Percentiles rank a stretch among this genome's conserved stretches.
Conservation (phyloP, 2,329 filamentous ascomycete species). For the Metarhizium robertsii region DNA sequence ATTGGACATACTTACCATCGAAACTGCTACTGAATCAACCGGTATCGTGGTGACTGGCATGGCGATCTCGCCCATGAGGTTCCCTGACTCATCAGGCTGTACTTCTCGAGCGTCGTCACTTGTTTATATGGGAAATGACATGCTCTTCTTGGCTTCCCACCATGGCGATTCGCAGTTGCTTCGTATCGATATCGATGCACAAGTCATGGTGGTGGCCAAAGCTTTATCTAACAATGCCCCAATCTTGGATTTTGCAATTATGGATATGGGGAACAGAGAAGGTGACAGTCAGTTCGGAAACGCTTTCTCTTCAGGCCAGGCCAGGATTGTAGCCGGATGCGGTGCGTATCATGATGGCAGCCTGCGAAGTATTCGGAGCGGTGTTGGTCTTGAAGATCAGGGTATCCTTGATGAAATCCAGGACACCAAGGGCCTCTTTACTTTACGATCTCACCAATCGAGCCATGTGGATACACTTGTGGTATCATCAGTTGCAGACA, state of each 20-base stretch:
- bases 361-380: slow-evolving; percentile 82
- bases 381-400: slow-evolving; percentile 82
- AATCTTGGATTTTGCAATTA: slow-evolving; percentile 86
- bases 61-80: slow-evolving; percentile 45
- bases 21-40: slow-evolving; percentile 54
- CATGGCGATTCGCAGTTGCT: slow-evolving; percentile 87
- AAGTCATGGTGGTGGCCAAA: slow-evolving; percentile 57
- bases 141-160: slow-evolving; percentile 84
- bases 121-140: slow-evolving; percentile 64
- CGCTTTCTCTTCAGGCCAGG: slow-evolving; percentile 91
- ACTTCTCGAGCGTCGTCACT: slow-evolving; percentile 71
- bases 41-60: slow-evolving; percentile 62
- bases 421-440: slow-evolving; percentile 64
- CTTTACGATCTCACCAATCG: slow-evolving; percentile 43
- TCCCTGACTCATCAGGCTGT: slow-evolving; percentile 15
- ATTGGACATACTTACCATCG: slow-evolving; percentile 74
- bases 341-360: slow-evolving; percentile 85
- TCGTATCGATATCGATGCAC: slow-evolving; percentile 35
- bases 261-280: slow-evolving; percentile 87
- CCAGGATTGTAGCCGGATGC: slow-evolving; percentile 84
- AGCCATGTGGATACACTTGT: slow-evolving; percentile 59
- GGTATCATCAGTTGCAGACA: slow-evolving; percentile 75
- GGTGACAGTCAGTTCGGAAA: slow-evolving; percentile 67
- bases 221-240: slow-evolving; percentile 71
- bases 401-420: slow-evolving; percentile 74